Evolutionary conservation across 2,329 filamentous ascomycete genomes (phyloP).

Genomic region (Talaromyces verruculosus): DNA sequence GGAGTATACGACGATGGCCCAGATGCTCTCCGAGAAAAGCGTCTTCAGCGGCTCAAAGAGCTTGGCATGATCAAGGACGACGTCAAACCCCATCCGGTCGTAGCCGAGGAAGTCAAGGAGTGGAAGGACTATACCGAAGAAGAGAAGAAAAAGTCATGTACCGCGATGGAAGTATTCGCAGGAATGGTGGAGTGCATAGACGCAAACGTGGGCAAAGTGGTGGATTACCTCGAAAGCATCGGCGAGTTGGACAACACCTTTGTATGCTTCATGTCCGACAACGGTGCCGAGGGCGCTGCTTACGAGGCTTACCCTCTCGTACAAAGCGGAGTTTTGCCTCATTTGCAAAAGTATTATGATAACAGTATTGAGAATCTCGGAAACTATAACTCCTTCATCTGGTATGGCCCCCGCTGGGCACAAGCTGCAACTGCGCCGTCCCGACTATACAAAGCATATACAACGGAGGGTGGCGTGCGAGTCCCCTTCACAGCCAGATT

Average conservation of each 20-base stretch:
- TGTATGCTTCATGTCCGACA: constrained; percentile 64
- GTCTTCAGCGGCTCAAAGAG: constrained; percentile 55
- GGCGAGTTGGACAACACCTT: constrained; percentile 65
- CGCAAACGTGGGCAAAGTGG: constrained; percentile 58
- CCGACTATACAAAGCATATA: background rate
- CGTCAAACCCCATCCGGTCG: constrained; percentile 41
- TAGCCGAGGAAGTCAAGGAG: constrained; percentile 47
- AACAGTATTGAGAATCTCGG: constrained; percentile 61
- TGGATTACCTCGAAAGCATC: constrained; percentile 56
- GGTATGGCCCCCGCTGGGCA: constrained; percentile 52
- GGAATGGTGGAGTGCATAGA: constrained; percentile 66
- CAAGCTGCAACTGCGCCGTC: background rate
- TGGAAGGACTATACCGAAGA: constrained; percentile 39
- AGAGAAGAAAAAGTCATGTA: constrained; percentile 43
- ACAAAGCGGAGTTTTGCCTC: constrained; percentile 54
- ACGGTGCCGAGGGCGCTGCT: constrained; percentile 60
- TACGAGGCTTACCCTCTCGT: constrained; percentile 61
- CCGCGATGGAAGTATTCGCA: constrained; percentile 63
- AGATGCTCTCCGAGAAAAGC: background rate
- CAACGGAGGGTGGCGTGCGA: background rate
- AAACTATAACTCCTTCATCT: constrained; percentile 58
- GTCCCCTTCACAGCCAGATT: background rate
- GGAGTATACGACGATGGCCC: background rate
- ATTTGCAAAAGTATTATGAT: constrained; percentile 59
- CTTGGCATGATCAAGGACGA: constrained; percentile 56